Conservation (phyloP, 1,284 basidiomycete species). For the Papiliotrema flavescens region DNA sequence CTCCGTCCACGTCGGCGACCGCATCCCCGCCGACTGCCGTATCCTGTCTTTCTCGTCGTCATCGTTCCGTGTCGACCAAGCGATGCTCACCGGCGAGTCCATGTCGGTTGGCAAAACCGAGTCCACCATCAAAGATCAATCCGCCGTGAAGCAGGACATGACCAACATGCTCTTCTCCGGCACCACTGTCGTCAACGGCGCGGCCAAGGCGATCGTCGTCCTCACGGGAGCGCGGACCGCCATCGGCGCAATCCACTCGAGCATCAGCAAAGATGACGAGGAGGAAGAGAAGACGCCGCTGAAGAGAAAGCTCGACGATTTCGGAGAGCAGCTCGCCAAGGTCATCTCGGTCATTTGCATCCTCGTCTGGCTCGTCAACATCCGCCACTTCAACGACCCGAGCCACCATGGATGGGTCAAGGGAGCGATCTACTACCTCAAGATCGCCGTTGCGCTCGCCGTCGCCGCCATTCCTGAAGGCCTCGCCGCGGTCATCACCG, state of each 20-base stretch:
- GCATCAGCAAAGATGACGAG: conserved; percentile 56
- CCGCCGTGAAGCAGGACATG: conserved; percentile 94
- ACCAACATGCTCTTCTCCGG: conserved; percentile 91
- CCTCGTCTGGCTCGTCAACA: conserved; percentile 92
- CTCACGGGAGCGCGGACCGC: conserved; percentile 81
- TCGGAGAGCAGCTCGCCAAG: conserved; percentile 91
- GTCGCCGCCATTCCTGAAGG: conserved; percentile 96
- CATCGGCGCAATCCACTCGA: conserved; percentile 91
- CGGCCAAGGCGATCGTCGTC: conserved; percentile 75
- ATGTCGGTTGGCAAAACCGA: conserved; percentile 76
- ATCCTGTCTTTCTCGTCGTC: conserved; percentile 76
- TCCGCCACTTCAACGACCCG: conserved; percentile 89
- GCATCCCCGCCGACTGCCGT: conserved; percentile 88
- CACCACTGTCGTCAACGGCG: conserved; percentile 89
- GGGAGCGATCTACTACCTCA: conserved; percentile 95
- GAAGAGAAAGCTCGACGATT: conserved; percentile 93
- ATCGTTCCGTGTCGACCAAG: conserved; percentile 89
- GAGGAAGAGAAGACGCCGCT: conserved; percentile 85
- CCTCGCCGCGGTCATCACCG: conserved; percentile 90
- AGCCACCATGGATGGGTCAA: conserved; percentile 82
- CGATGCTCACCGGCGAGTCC: conserved; percentile 90
- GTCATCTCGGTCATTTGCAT: conserved; percentile 93
- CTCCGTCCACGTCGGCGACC: conserved; percentile 84
- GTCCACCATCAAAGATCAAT: conserved; percentile 61
- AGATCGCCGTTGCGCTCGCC: conserved; percentile 92